Percentiles rank a stretch among this genome's conserved stretches.
phyloP scores from a whole-genome alignment of 2,329 filamentous ascomycete genomes.

The Macrophomina phaseolina region DNA sequence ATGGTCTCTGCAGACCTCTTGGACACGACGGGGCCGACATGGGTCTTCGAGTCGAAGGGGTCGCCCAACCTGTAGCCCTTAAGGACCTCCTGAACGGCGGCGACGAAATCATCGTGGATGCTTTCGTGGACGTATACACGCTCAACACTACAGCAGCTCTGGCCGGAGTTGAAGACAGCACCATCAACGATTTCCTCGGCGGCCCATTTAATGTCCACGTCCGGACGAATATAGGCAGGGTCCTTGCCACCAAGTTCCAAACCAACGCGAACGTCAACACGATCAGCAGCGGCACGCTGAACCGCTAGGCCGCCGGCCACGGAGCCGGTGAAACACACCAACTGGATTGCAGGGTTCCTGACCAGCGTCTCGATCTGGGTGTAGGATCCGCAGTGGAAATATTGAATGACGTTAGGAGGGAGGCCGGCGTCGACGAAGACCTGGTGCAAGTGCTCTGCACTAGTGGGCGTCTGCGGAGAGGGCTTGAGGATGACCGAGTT shows the following conservation, averaged over 20 bases:
- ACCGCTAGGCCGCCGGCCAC: slow-evolving; percentile 60
- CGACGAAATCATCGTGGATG: slow-evolving; percentile 82
- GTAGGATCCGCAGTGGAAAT: slow-evolving; percentile 86
- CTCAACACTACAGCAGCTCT: slow-evolving; percentile 94
- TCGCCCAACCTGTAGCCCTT: slow-evolving; percentile 84
- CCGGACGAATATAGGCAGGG: slow-evolving; percentile 83
- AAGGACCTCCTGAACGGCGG: slow-evolving; percentile 79
- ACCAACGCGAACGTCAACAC: slow-evolving; percentile 79
- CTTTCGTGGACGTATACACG: slow-evolving; percentile 87
- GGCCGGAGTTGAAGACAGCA: slow-evolving; percentile 97
- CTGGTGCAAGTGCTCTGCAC: slow-evolving; percentile 80
- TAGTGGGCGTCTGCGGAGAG: slow-evolving; percentile 91
- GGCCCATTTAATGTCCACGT: slow-evolving; percentile 89
- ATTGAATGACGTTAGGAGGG: slow-evolving; percentile 83
- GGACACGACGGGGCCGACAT: slow-evolving; percentile 88
- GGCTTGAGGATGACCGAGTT: slow-evolving; percentile 95
- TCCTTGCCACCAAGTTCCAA: slow-evolving; percentile 95
- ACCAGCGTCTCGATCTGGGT: slow-evolving; percentile 78
- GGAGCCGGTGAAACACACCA: slow-evolving; percentile 93
- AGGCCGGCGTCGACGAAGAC: slow-evolving; percentile 82
- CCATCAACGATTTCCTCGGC: slow-evolving; percentile 95
- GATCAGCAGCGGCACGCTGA: slow-evolving; percentile 59
- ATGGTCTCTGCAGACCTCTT: slow-evolving; percentile 78
- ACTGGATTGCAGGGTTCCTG: slow-evolving; percentile 74
- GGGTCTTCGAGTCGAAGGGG: slow-evolving; percentile 76